These are phyloP conservation scores for Nyssa sinensis DNA, from an alignment of 148 eudicot species.

Conservation along the genomic window DNA sequence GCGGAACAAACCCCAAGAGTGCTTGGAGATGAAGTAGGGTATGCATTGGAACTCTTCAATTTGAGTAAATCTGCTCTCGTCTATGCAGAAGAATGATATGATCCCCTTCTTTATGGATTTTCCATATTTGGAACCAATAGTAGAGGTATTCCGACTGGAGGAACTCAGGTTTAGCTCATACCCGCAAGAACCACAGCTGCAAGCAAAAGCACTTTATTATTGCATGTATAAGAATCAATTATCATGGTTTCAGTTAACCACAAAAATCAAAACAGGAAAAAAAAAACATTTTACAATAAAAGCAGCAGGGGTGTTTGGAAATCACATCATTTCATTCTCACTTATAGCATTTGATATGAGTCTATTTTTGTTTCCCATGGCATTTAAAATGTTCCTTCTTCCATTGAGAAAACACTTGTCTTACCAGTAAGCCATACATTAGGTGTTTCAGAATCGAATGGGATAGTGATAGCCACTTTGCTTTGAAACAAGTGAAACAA, in stretches of 20 bases:
- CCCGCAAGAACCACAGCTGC: slow-evolving; percentile 88
- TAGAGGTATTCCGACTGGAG: slow-evolving; percentile 56
- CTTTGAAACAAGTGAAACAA: too few relatives aligned
- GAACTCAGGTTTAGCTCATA: slow-evolving; percentile 72
- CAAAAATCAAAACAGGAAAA: neutral
- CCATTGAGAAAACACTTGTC: too few relatives aligned
- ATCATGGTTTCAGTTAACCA: neutral
- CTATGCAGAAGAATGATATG: slow-evolving; percentile 66
- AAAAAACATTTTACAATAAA: neutral
- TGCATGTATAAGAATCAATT: neutral
- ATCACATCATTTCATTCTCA: neutral
- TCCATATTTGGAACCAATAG: slow-evolving; percentile 65
- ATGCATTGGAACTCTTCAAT: slow-evolving; percentile 55
- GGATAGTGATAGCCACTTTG: neutral
- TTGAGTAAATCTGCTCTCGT: slow-evolving; percentile 64
- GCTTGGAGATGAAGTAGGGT: slow-evolving; percentile 47
- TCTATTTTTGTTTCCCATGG: slow-evolving; percentile 39
- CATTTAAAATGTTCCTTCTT: too few relatives aligned
- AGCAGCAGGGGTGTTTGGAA: neutral
- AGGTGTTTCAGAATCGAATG: too few relatives aligned
- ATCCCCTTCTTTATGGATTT: slow-evolving; percentile 71
- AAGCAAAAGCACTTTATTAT: neutral
- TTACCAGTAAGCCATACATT: too few relatives aligned
- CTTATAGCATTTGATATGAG: slow-evolving; percentile 35
- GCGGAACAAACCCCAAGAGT: slow-evolving; percentile 70